Percentiles rank a stretch among this genome's conserved stretches.
Conservation (phyloP, 495 filamentous ascomycete species). For the Penicillium coffeae region DNA sequence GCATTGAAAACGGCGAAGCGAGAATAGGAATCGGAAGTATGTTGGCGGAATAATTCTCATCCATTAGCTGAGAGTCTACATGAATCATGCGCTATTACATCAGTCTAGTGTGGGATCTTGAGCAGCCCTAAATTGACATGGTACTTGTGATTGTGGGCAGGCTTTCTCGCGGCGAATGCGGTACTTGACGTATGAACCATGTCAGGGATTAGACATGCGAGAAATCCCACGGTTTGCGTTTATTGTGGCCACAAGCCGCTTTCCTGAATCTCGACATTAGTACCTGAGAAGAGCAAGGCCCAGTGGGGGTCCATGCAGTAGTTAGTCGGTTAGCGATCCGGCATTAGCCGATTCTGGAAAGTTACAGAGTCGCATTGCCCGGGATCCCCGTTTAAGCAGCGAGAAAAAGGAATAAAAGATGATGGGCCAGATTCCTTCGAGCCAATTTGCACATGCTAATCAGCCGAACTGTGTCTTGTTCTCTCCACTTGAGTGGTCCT, state of each 20-base stretch:
- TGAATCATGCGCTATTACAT: too few species aligned
- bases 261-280: neutral
- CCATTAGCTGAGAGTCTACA: too few species aligned
- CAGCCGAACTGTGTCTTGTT: too few species aligned
- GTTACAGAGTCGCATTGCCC: slow-evolving; percentile 30
- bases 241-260: neutral
- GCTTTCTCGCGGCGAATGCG: slow-evolving; percentile 1
- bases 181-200: neutral
- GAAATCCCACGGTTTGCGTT: neutral
- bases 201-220: too few species aligned
- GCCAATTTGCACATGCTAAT: slow-evolving; percentile 21
- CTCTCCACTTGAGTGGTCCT: neutral
- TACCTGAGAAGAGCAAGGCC: slow-evolving; percentile 19
- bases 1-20: too few species aligned
- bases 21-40: too few species aligned
- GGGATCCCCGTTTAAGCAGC: slow-evolving; percentile 6
- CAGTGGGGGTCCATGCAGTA: slow-evolving; percentile 11
- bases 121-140: too few species aligned
- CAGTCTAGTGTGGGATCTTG: too few species aligned
- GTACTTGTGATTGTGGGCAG: too few species aligned
- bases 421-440: slow-evolving; percentile 10
- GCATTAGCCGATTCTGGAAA: slow-evolving; percentile 29
- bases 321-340: slow-evolving; percentile 19
- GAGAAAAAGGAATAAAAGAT: slow-evolving; percentile 4
- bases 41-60: too few species aligned